Percentiles rank a stretch among this genome's conserved stretches.
These are phyloP conservation scores for Blastobotrys ciferrii DNA, from an alignment of 1,139 yeast species.

Conservation along the genomic window DNA sequence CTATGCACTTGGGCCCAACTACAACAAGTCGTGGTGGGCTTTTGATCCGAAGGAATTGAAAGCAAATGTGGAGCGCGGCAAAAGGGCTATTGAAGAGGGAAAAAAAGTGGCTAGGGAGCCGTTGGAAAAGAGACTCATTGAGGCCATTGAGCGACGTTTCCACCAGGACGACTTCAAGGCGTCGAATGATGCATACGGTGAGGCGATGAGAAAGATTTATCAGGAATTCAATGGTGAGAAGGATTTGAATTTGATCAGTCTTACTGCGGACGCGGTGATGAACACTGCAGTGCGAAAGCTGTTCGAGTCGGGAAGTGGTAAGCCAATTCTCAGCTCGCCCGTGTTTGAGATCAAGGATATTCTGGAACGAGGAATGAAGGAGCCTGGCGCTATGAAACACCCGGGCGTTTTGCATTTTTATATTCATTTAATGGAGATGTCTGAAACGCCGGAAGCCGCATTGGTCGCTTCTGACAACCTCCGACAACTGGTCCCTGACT, in stretches of 20 bases:
- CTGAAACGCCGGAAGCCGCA: constrained; percentile 1
- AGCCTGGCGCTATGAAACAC: constrained; percentile 4
- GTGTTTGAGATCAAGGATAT: background rate
- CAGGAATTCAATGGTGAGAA: background rate
- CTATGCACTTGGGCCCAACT: constrained; percentile 7
- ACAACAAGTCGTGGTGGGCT: constrained; percentile 4
- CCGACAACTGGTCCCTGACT: constrained; percentile 5
- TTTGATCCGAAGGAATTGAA: background rate
- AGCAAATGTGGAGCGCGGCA: background rate
- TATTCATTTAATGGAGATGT: constrained; percentile 6
- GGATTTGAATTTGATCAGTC: background rate
- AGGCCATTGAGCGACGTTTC: background rate
- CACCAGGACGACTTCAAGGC: background rate
- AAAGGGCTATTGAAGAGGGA: background rate
- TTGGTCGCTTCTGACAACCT: constrained; percentile 2
- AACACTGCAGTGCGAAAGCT: background rate
- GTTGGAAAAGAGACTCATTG: background rate
- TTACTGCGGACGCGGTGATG: constrained; percentile 4
- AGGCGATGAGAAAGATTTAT: background rate
- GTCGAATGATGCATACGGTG: background rate
- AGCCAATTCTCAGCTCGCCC: background rate
- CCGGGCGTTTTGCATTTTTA: constrained; percentile 6
- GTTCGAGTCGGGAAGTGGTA: background rate
- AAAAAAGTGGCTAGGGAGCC: background rate
- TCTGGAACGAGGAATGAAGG: background rate